These are phyloP conservation scores for Ustilago crameri DNA, from an alignment of 1,284 basidiomycete genomes.

Conservation along the genomic window DNA sequence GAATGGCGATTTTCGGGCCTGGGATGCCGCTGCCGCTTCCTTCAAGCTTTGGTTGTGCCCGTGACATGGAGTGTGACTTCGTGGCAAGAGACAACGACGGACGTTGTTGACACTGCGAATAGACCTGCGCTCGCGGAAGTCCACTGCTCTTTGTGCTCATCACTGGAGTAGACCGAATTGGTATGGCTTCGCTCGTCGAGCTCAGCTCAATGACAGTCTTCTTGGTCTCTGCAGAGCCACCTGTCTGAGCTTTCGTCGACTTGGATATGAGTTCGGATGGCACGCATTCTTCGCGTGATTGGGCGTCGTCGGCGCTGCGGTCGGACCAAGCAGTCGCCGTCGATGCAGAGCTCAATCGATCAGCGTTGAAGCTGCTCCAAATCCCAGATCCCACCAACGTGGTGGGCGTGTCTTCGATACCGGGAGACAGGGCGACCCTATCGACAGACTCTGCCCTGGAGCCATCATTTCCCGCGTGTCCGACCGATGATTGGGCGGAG, in stretches of 20 bases:
- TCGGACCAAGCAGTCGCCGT: conserved; percentile 35
- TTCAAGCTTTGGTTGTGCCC: neutral
- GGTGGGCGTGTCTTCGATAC: conserved; percentile 36
- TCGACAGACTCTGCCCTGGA: neutral
- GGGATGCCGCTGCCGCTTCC: neutral
- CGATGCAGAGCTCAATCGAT: conserved; percentile 36
- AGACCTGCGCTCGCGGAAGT: conserved; percentile 17
- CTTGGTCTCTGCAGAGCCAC: neutral
- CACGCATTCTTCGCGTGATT: neutral
- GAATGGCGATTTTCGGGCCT: neutral
- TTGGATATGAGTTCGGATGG: neutral
- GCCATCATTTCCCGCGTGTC: conserved; percentile 9
- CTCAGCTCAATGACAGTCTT: no score
- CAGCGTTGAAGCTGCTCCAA: conserved; percentile 41
- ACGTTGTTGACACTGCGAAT: neutral
- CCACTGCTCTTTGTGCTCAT: conserved; percentile 32
- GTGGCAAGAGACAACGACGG: conserved; percentile 16
- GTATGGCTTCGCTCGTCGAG: neutral
- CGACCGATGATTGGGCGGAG: conserved; percentile 33
- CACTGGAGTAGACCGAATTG: neutral
- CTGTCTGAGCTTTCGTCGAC: neutral
- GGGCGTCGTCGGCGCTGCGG: conserved; percentile 13
- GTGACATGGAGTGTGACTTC: neutral
- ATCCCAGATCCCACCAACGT: conserved; percentile 44
- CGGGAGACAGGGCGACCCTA: conserved; percentile 10